Evolutionary conservation across 345 rosid species (phyloP), one percentile per base, ranked within the genome.

Genomic region (Hypericum perforatum): DNA sequence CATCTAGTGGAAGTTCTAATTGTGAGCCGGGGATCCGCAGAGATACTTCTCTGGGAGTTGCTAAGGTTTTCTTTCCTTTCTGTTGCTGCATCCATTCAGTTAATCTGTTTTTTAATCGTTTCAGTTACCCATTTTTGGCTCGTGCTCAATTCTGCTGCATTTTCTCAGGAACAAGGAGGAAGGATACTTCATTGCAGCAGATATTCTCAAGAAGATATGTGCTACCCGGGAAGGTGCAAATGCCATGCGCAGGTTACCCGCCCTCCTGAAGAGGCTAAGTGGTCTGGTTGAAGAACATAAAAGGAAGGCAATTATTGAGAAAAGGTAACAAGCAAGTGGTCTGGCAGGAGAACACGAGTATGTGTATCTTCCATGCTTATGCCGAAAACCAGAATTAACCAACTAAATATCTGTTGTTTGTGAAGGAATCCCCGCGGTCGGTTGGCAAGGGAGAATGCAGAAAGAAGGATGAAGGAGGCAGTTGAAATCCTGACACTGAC

Each of bases 161-260:
- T 22, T 22, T 68, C 57, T 43, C 74, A 91, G 98, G 85, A 92
- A 81, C 81, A 88, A 85, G 71, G 98, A 91, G 52, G 89, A 87
- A 53, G 86, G 84, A 11, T 85, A 72, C 58, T 92, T 85, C 65
- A 76, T 83, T 47, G 94, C 90, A 46, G 66, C 82, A 37, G 82
- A 78, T 53, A 70, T 88, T 58, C 39, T 87, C 71, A 82, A 71
- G 71, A 85, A 72, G 77, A 82, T 91, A 8, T 78, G 88, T 60
- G 67, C 56, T 5, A 72, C 65, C 15, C 59, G 39, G 7, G 73
- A 75, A 67, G 95, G 95, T 37, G 58, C 59, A 11, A 75, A 75
- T 57, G 69, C 77, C 43, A 53, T 87, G 58, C 69, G 64, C 12
- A 85, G 69, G 60, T 76, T 57, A 10, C 78, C 90, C 39, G 75